Evolutionary conservation across 805 yeast species (phyloP).

Genomic region (Yueomyces sp.): DNA sequence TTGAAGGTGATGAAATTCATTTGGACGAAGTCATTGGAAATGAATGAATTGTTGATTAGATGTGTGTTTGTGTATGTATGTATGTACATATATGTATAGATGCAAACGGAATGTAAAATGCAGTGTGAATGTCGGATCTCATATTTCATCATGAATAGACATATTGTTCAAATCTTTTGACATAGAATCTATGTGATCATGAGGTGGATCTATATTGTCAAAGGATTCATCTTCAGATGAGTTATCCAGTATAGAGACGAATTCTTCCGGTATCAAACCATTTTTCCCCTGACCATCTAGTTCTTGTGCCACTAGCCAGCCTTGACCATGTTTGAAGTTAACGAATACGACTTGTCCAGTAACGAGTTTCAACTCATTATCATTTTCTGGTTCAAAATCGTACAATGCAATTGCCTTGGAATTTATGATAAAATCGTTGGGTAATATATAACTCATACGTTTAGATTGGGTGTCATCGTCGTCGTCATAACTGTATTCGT

Average conservation of each 20-base stretch:
- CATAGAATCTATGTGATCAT: too few species aligned
- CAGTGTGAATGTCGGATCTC: too few species aligned
- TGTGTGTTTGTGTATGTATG: too few species aligned
- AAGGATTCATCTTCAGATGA: slow-evolving; percentile 12
- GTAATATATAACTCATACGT: slow-evolving; percentile 22
- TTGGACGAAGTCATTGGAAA: slow-evolving; percentile 4
- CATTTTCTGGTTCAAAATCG: slow-evolving; percentile 87
- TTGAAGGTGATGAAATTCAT: slow-evolving; percentile 24
- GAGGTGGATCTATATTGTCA: too few species aligned
- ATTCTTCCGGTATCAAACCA: slow-evolving; percentile 92
- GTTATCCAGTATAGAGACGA: slow-evolving; percentile 38
- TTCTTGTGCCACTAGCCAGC: slow-evolving; percentile 86
- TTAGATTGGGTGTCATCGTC: slow-evolving; percentile 12
- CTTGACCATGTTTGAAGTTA: slow-evolving; percentile 89
- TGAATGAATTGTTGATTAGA: too few species aligned
- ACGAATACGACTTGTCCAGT: slow-evolving; percentile 83
- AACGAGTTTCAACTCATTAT: slow-evolving; percentile 65
- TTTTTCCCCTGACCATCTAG: slow-evolving; percentile 32
- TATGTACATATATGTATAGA: too few species aligned
- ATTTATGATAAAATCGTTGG: slow-evolving; percentile 28
- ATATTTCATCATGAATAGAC: too few species aligned
- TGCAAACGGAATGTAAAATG: too few species aligned
- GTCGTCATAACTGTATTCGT: slow-evolving; percentile 5
- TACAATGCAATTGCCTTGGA: slow-evolving; percentile 73
- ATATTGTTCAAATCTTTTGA: too few species aligned